phyloP scores from a whole-genome alignment of 768 basidiomycete species.

The Panus rudis region DNA sequence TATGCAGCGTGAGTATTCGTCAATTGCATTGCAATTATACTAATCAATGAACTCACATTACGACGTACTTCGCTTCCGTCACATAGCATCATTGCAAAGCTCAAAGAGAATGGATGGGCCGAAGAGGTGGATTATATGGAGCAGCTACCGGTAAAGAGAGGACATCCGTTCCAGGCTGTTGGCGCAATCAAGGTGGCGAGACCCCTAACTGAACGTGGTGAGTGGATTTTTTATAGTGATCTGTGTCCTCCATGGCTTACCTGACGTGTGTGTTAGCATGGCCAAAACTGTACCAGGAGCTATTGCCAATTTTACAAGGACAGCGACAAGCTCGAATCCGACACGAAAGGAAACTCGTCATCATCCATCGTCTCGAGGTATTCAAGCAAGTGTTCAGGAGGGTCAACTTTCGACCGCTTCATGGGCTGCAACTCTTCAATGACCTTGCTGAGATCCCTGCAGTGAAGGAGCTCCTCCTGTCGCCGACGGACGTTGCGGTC shows the following conservation, averaged over 20 bases:
- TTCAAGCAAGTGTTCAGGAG: no score
- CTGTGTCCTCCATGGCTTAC: not conserved
- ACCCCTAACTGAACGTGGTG: not conserved
- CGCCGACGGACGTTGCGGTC: no score
- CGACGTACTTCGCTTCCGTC: not conserved
- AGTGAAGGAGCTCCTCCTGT: no score
- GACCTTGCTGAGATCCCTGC: no score
- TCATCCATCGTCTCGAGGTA: not conserved
- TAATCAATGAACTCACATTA: not conserved
- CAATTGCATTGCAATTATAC: no score
- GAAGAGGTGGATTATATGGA: constrained; percentile 1
- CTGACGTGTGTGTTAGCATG: not conserved
- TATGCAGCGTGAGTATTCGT: no score
- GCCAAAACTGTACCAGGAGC: not conserved
- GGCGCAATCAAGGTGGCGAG: not conserved
- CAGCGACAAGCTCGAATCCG: not conserved
- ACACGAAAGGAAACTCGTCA: not conserved
- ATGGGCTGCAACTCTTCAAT: no score
- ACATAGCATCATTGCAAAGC: constrained; percentile 1
- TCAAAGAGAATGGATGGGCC: not conserved
- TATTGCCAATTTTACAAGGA: not conserved
- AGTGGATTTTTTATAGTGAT: not conserved
- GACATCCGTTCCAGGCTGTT: no score
- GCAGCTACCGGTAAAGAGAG: no score
- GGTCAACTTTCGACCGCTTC: no score